Evolutionary conservation across 148 eudicot species (phyloP), one percentile per base, ranked within the genome.

Genomic region (Dysphania ambrosioides): DNA sequence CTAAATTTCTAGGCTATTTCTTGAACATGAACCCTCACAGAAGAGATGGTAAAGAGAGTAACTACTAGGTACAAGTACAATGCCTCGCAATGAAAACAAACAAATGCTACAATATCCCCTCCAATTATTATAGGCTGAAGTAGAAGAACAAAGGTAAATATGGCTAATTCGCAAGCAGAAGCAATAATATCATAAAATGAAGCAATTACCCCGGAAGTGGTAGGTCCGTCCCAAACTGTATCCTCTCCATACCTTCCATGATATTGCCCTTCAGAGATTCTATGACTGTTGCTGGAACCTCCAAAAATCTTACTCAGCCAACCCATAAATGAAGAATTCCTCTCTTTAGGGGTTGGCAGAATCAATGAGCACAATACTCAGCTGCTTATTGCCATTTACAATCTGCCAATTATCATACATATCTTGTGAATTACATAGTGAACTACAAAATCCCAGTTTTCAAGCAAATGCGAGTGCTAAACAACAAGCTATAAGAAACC

Each of bases 231-330:
- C 95, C 95, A 88, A 69, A 69, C 74, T 47, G 83, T 77, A 36
- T 87, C 90, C 18, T 88, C 91, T 35, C 78, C 87, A 84, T 89
- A 87, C 70, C 75, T 80, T 68, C 87, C 84, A 80, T 87, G 88
- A 80, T 88, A 78, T 27, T 88, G 93, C 72, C 93, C 88, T 78
- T 79, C 77, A 6, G 88, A 89, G 55, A 82, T 72, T 81, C 82
- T 84, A 69, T 88, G 89, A 82, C 79, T 85, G 79, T 89, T 88
- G 83, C 85, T 87, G 49, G 88, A 77, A 57, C 88, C 94, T 74
- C 83, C 85, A 19, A 90, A 81, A 70, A 92, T 66, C 83, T 90
- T 89, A 66, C 90, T 87, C 74, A 92, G 78, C 99, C 99, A 96
- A 79, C 97, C 97, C 97, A 96, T 96, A 70, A 55, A 63, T 4